Evolutionary conservation across 1,284 basidiomycete genomes (phyloP).

Genomic region (Microbotryomycetes sp.): DNA sequence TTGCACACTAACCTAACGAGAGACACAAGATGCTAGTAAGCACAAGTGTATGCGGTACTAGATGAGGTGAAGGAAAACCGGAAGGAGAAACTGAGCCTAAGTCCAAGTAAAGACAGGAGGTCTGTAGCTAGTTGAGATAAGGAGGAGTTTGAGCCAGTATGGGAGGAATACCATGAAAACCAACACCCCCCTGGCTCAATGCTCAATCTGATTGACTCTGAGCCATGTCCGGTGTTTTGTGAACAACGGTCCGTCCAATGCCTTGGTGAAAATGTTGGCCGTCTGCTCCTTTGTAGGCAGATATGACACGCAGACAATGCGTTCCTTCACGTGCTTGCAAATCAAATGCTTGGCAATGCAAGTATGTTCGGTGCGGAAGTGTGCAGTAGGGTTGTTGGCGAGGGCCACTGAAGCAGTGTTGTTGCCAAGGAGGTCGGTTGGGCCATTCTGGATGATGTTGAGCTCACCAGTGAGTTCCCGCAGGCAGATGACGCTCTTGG

Average conservation of each 20-base stretch:
- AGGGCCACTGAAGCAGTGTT: background rate
- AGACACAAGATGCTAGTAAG: too few relatives aligned
- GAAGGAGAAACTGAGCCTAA: too few relatives aligned
- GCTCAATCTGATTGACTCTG: too few relatives aligned
- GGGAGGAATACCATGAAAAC: too few relatives aligned
- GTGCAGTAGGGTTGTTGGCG: background rate
- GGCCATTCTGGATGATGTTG: conserved; percentile 10
- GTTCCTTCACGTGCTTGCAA: background rate
- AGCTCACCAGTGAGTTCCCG: conserved; percentile 35
- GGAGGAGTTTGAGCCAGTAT: too few relatives aligned
- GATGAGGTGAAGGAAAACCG: too few relatives aligned
- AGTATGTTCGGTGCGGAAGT: background rate
- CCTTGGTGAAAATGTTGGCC: background rate
- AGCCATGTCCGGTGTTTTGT: background rate
- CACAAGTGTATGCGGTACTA: too few relatives aligned
- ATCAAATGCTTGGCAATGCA: background rate
- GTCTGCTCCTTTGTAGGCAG: background rate
- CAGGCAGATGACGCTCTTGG: conserved; percentile 42
- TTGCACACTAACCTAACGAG: too few relatives aligned
- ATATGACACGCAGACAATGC: background rate
- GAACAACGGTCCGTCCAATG: background rate
- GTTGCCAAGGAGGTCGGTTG: background rate
- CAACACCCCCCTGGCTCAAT: too few relatives aligned
- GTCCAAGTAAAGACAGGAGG: too few relatives aligned
- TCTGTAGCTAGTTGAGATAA: too few relatives aligned